Evolutionary conservation across 495 filamentous ascomycete species (phyloP).

Genomic region (Glarea lozoyensis): DNA sequence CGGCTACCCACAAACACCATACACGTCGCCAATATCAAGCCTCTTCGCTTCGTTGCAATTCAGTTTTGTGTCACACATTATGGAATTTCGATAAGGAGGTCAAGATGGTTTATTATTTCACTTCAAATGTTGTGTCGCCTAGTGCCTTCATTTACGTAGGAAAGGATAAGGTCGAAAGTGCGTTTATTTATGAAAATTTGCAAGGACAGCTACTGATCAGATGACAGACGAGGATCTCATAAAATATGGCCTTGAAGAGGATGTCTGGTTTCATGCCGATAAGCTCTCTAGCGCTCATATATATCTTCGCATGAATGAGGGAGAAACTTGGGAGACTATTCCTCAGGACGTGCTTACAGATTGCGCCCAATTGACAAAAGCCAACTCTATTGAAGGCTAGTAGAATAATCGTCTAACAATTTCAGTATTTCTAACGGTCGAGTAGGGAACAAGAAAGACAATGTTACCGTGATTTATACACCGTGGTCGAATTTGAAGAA

Average conservation of each 20-base stretch:
- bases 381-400: slow-evolving; percentile 91
- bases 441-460: slow-evolving; percentile 96
- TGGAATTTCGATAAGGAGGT: slow-evolving; percentile 9
- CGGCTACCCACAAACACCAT: slow-evolving; percentile 11
- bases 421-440: slow-evolving; percentile 6
- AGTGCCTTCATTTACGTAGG: slow-evolving; percentile 86
- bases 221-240: slow-evolving; percentile 87
- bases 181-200: slow-evolving; percentile 18
- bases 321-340: slow-evolving; percentile 79
- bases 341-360: slow-evolving; percentile 68
- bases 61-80: slow-evolving; percentile 2
- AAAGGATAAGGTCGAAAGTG: slow-evolving; percentile 99
- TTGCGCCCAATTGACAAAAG: slow-evolving; percentile 91
- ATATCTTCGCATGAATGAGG: slow-evolving; percentile 77
- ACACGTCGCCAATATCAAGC: slow-evolving; percentile 19
- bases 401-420: not conserved
- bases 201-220: not conserved
- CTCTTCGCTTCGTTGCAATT: not conserved
- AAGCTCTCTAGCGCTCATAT: slow-evolving; percentile 95
- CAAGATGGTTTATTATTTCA: slow-evolving; percentile 93
- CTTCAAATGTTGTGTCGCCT: slow-evolving; percentile 67
- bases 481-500: slow-evolving; percentile 97
- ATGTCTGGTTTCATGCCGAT: slow-evolving; percentile 99
- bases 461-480: slow-evolving; percentile 91
- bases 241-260: slow-evolving; percentile 83